These are phyloP conservation scores for Diplodia sapinea DNA, from an alignment of 2,329 filamentous ascomycete species.

Conservation along the genomic window DNA sequence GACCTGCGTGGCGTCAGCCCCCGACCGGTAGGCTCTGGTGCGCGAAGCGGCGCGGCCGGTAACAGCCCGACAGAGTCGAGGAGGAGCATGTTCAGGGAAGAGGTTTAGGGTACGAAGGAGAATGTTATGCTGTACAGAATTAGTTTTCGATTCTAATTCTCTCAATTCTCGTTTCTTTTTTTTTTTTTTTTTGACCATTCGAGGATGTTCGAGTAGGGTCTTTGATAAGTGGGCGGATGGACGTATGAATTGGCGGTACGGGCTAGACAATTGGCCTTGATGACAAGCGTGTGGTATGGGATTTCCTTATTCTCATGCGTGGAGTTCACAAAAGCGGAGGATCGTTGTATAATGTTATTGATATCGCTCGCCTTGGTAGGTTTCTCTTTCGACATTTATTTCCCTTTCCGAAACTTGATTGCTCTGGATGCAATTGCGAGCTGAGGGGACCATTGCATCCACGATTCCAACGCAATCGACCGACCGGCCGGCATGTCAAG, in stretches of 20 bases:
- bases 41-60: constrained; percentile 48
- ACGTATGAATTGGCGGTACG: background rate
- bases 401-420: constrained; percentile 5
- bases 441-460: background rate
- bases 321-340: background rate
- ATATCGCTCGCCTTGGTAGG: background rate
- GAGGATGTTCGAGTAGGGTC: background rate
- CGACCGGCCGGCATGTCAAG: background rate
- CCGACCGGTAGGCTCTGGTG: constrained; percentile 62
- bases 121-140: background rate
- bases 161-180: background rate
- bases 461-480: background rate
- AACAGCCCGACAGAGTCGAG: constrained; percentile 68
- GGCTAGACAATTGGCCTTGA: constrained; percentile 2
- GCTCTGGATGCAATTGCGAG: background rate
- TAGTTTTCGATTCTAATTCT: background rate
- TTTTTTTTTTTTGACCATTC: background rate
- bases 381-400: background rate
- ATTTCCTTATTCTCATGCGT: background rate
- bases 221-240: background rate
- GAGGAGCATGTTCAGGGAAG: constrained; percentile 72
- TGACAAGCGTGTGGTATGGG: background rate
- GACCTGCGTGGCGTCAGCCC: constrained; percentile 76
- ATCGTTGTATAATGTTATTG: constrained; percentile 12
- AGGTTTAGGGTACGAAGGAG: constrained; percentile 57